These are phyloP conservation scores for Croton setiger DNA, from an alignment of 441 rosid genomes.

Conservation along the genomic window DNA sequence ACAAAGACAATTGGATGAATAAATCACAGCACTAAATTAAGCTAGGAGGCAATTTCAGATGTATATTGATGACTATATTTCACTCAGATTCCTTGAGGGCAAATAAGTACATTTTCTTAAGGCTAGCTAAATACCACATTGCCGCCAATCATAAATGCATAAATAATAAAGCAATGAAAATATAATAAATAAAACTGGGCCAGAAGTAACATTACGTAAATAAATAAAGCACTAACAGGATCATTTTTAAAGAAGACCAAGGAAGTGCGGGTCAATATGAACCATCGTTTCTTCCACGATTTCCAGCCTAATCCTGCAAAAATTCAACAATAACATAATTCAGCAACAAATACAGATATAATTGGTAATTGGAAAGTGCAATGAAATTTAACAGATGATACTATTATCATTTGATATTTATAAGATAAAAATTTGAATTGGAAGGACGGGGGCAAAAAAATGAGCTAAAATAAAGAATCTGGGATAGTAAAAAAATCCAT, in stretches of 20 bases:
- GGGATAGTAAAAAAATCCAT: too few relatives aligned
- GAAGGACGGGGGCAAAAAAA: too few relatives aligned
- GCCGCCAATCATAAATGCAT: background rate
- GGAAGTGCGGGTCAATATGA: slow-evolving; percentile 90
- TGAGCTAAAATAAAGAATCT: too few relatives aligned
- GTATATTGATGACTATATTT: background rate
- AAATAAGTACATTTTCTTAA: background rate
- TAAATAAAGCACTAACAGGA: slow-evolving; percentile 60
- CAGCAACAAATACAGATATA: background rate
- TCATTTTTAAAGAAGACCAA: slow-evolving; percentile 97
- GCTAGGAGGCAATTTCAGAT: background rate
- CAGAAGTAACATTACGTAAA: background rate
- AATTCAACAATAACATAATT: slow-evolving; percentile 12
- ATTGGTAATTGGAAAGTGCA: background rate
- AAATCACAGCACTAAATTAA: background rate
- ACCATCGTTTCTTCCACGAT: slow-evolving; percentile 99
- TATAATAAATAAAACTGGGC: background rate
- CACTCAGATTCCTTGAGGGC: background rate
- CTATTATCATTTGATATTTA: background rate
- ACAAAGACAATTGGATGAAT: background rate
- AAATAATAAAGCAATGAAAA: background rate
- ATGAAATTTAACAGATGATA: background rate
- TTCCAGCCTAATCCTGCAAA: slow-evolving; percentile 95
- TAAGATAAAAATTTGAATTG: background rate
- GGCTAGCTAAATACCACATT: background rate